Evolutionary conservation across 2,329 filamentous ascomycete species (phyloP), one percentile per base, ranked within the genome.

Genomic region (Trichoderma sp.): DNA sequence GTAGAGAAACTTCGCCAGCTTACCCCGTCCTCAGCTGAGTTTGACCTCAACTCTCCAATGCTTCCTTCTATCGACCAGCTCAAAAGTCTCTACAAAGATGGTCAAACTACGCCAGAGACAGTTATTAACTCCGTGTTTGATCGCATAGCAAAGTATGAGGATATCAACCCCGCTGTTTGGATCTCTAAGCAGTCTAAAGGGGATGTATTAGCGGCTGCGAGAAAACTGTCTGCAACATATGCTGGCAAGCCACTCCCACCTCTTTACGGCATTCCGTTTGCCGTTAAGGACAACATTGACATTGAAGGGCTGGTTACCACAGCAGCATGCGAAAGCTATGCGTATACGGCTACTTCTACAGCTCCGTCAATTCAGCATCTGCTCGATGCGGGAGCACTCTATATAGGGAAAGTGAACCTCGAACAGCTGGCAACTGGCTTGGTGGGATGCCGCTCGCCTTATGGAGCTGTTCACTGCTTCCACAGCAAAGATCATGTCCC

Each of bases 321-420:
- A 61, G 58, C 16, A 69, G 73, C 53, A 71, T 72, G n/a, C 67
- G 63, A 21, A 68, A 72, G 47, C 63, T 72, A 19, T 33, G 56
- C 37, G 29, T 62, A 47, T 52, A 69, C 21, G n/a, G 60, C 21
- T 60, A 71, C 27, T 24, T 43, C 47, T 2, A 74, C 73, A 2
- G 73, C 73, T 3, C 73, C 70, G 10, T 71, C 71, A 24, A 53
- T 73, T 31, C 72, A 68, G 33, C 71, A 71, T 59, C 68, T 74
- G 37, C 69, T 73, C n/a, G 58, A 61, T 10, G 77, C 73, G 1
- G 77, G 77, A 0, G 77, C 73, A 0, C 70, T 79, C 1, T 61
- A 79, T 0, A 69, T 79, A 7, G 87, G 87, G 0, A 82, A 83
- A 56, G 88, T 87, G 0, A 89, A 78, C 2, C 89, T 88, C 83